Evolutionary conservation across 2,329 filamentous ascomycete genomes (phyloP).

Genomic region (Rhynchosporium agropyri): DNA sequence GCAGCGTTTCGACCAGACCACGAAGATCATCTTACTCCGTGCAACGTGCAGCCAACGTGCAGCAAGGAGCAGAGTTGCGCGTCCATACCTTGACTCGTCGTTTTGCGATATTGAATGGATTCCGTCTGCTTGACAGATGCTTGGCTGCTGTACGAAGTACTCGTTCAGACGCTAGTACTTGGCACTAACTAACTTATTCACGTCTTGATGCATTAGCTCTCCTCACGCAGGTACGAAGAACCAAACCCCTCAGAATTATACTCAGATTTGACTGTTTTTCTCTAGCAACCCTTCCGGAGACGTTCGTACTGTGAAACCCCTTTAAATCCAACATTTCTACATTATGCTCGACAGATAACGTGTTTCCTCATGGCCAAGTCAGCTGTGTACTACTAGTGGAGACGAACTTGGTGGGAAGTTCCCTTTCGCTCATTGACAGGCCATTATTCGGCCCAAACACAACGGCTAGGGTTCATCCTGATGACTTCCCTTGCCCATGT

Average conservation of each 20-base stretch:
- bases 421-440: not conserved
- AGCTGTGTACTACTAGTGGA: slow-evolving; percentile 2
- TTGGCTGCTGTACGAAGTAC: slow-evolving; percentile 7
- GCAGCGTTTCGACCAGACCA: slow-evolving; percentile 21
- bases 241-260: not conserved
- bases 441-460: slow-evolving; percentile 11
- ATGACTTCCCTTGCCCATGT: slow-evolving; percentile 11
- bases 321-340: not conserved
- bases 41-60: not conserved
- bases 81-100: not conserved
- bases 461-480: slow-evolving; percentile 8
- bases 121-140: slow-evolving; percentile 12
- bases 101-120: not conserved
- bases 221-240: too few species aligned
- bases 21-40: slow-evolving; percentile 7
- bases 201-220: not conserved
- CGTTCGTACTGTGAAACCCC: not conserved
- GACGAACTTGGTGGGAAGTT: not conserved
- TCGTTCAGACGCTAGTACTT: slow-evolving; percentile 1
- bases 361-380: not conserved
- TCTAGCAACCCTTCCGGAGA: not conserved
- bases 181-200: not conserved
- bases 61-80: slow-evolving; percentile 2
- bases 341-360: not conserved
- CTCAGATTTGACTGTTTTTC: slow-evolving; percentile 3